These are phyloP conservation scores for Thraustotheca clavata DNA, from an alignment of 352 stramenopile genomes.

Conservation along the genomic window DNA sequence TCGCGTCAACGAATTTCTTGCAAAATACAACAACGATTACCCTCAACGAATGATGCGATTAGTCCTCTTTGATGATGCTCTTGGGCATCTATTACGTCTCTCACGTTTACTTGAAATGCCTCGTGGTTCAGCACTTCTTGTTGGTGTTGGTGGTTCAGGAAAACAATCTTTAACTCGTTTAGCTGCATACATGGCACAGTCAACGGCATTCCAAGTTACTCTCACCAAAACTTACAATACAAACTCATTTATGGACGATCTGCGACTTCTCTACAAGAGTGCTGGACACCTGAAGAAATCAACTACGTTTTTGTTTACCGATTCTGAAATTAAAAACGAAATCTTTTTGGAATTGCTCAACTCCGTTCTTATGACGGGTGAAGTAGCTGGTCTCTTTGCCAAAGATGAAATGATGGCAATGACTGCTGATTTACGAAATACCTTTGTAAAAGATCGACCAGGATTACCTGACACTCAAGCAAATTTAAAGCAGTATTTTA, in stretches of 20 bases:
- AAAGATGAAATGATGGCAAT: conserved; percentile 99
- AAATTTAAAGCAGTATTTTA: conserved; percentile 98
- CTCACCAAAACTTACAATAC: conserved; percentile 98
- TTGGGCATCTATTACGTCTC: conserved; percentile 95
- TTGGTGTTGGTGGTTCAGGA: conserved; percentile 95
- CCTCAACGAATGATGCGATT: conserved; percentile 95
- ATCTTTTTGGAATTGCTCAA: conserved; percentile 99
- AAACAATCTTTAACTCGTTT: conserved; percentile 97
- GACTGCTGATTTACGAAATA: conserved; percentile 92
- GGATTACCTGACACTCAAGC: conserved; percentile 92
- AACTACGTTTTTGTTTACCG: conserved; percentile 98
- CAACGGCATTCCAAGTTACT: conserved; percentile 96
- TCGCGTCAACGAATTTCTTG: conserved; percentile 91
- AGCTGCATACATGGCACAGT: conserved; percentile 93
- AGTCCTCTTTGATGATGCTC: conserved; percentile 97
- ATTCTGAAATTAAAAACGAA: conserved; percentile 99
- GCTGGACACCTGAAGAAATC: conserved; percentile 94
- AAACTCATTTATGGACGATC: conserved; percentile 96
- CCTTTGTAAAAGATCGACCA: conserved; percentile 92
- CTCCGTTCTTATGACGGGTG: conserved; percentile 96
- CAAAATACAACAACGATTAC: conserved; percentile 97
- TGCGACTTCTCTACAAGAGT: conserved; percentile 94
- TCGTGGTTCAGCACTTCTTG: conserved; percentile 91
- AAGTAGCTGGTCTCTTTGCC: conserved; percentile 96
- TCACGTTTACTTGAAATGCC: conserved; percentile 95